Evolutionary conservation across 192 early-diverging fungal species (phyloP).

Genomic region (Fimicolochytrium jonesii): DNA sequence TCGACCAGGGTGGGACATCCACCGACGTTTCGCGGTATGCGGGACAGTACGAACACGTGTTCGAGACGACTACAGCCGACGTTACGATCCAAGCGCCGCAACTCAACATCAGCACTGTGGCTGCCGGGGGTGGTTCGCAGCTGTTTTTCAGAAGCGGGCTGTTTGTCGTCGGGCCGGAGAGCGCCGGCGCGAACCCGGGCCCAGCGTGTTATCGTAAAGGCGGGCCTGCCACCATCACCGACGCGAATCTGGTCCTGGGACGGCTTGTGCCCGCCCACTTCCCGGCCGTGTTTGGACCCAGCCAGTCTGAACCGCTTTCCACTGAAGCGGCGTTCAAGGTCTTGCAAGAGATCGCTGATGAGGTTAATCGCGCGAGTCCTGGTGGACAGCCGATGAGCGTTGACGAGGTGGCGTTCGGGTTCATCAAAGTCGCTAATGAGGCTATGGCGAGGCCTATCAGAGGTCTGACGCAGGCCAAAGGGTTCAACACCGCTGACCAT

Average conservation of each 20-base stretch:
- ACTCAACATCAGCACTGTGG: constrained; percentile 91
- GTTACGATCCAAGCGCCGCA: constrained; percentile 95
- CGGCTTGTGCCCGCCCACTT: constrained; percentile 82
- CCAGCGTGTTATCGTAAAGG: constrained; percentile 93
- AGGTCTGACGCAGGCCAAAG: constrained; percentile 87
- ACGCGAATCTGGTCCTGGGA: constrained; percentile 89
- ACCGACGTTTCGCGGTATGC: constrained; percentile 90
- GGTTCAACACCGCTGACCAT: constrained; percentile 80
- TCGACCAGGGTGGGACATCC: constrained; percentile 86
- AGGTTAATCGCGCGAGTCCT: constrained; percentile 55
- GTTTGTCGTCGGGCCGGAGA: constrained; percentile 83
- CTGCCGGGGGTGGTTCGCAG: constrained; percentile 91
- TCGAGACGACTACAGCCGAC: constrained; percentile 80
- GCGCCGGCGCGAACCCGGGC: constrained; percentile 90
- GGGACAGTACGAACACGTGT: constrained; percentile 87
- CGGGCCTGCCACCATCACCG: constrained; percentile 90
- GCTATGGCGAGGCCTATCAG: constrained; percentile 94
- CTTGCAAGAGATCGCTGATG: constrained; percentile 61
- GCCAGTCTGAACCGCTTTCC: constrained; percentile 79
- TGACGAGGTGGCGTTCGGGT: constrained; percentile 91
- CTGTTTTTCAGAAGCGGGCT: constrained; percentile 91
- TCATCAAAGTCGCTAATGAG: constrained; percentile 94
- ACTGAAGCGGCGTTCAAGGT: constrained; percentile 50
- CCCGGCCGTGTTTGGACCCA: constrained; percentile 89
- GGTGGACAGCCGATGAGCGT: constrained; percentile 46